These are phyloP conservation scores for Thymus quinquecostatus DNA, from an alignment of 257 asterid species.

Conservation along the genomic window DNA sequence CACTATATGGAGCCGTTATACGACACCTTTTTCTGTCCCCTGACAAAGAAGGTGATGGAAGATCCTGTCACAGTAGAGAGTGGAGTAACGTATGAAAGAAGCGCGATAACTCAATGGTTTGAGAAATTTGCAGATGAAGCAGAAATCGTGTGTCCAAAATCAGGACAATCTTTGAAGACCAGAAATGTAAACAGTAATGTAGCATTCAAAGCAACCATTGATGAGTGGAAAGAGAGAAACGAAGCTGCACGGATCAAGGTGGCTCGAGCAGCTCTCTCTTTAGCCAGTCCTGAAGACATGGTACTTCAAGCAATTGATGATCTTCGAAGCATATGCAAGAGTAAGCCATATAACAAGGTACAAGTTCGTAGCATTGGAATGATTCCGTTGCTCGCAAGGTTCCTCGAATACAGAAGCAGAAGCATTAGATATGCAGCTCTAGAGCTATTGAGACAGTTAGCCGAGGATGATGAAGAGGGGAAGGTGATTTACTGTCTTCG, in stretches of 20 bases:
- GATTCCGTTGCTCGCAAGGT: conserved; percentile 57
- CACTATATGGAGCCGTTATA: conserved; percentile 73
- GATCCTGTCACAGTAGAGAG: conserved; percentile 78
- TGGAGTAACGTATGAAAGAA: conserved; percentile 75
- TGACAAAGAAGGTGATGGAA: conserved; percentile 69
- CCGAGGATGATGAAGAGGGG: conserved; percentile 69
- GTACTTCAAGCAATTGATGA: conserved; percentile 75
- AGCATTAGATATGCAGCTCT: conserved; percentile 48
- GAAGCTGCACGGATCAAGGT: conserved; percentile 72
- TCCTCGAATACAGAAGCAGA: conserved; percentile 60
- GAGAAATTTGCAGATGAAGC: conserved; percentile 35
- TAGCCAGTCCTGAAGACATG: conserved; percentile 67
- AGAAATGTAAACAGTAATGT: conserved; percentile 51
- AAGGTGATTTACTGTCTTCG: conserved; percentile 39
- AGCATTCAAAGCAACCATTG: conserved; percentile 68
- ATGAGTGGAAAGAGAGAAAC: conserved; percentile 80
- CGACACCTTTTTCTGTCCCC: conserved; percentile 74
- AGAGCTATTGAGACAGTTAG: conserved; percentile 55
- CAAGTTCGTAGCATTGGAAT: conserved; percentile 65
- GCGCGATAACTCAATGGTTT: conserved; percentile 59
- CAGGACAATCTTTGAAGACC: conserved; percentile 55
- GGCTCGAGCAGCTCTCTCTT: conserved; percentile 68
- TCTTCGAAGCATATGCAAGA: conserved; percentile 51
- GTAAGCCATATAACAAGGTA: conserved; percentile 53
- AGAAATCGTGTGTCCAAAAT: conserved; percentile 61